Evolutionary conservation across 495 filamentous ascomycete species (phyloP).

Genomic region (Trichoderma orchidacearum): DNA sequence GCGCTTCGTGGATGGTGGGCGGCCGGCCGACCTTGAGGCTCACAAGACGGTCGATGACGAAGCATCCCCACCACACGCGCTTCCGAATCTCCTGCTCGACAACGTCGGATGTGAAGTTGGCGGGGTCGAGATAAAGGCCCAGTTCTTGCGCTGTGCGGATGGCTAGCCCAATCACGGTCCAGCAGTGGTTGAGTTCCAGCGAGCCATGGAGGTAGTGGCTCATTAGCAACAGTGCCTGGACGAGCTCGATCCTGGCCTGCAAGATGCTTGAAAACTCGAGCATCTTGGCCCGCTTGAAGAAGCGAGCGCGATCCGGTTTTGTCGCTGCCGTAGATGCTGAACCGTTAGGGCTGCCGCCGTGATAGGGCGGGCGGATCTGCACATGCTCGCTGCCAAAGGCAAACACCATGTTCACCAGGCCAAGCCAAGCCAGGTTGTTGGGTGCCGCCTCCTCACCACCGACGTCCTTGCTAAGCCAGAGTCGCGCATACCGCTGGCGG

Average conservation of each 20-base stretch:
- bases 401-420: conserved; percentile 12
- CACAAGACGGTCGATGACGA: conserved; percentile 22
- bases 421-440: conserved; percentile 17
- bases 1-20: conserved; percentile 12
- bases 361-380: background rate
- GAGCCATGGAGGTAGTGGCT: conserved; percentile 4
- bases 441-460: conserved; percentile 12
- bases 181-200: conserved; percentile 5
- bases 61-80: conserved; percentile 12
- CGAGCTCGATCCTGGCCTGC: conserved; percentile 5
- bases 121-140: conserved; percentile 2
- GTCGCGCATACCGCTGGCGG: conserved; percentile 2
- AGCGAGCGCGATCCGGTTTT: conserved; percentile 15
- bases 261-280: conserved; percentile 2
- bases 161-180: conserved; percentile 4
- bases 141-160: conserved; percentile 4
- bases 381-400: conserved; percentile 11
- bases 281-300: conserved; percentile 17
- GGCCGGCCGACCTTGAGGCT: conserved; percentile 24
- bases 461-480: conserved; percentile 20
- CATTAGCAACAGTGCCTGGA: conserved; percentile 4
- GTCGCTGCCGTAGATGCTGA: background rate
- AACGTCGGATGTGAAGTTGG: conserved; percentile 1
- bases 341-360: background rate
- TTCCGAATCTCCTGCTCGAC: conserved; percentile 4